Base-by-base conservation (phyloP, 139 green algal genomes). In the Chlamydomonas schloesseri region DNA sequence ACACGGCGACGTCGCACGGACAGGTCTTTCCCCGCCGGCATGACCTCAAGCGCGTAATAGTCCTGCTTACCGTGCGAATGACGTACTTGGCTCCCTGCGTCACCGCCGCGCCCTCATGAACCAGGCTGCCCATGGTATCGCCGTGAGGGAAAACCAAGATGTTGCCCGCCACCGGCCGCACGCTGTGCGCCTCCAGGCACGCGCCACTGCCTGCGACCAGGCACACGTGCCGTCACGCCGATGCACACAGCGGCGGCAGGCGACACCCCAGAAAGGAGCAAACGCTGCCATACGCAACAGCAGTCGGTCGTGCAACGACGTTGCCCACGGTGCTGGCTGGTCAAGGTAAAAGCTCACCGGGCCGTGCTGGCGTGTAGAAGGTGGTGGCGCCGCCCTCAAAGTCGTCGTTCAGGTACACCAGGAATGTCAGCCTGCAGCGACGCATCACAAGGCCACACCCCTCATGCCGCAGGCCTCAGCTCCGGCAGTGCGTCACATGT, bases 101-200 rank as follows among this genome's bases (percentile, higher is more conserved):
- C 31, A 90, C 89, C 10, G 86, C 71, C 11, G 60, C 78, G 55
- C 89, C 89, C 82, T 90, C 86, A 37, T 92, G 89, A 64, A 90
- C 84, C 72, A 95, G 75, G 69, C 78, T 90, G 47, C 89, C 91
- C 20, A 69, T 29, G 13, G 91, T 90, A 73, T 91, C 92, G 15
- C 92, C 92, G 73, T 95, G 92, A 29, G 92, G 91, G 77, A 95
- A 95, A 10, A 91, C 86, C 74, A 94, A 71, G 29, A 93, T 90
- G 74, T 89, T 91, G 64, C 92, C 92, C 10, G 42, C 53, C 81
- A 87, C 81, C 42, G 90, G 90, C 76, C 34, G 34, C 69, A 93
- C 89, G 67, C 90, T 84, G 68, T 86, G 75, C 29, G 91, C 91
- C 47, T 94, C 88, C 53, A 94, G 67, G 33, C 70, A 78, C 47